phyloP scores from a whole-genome alignment of 306 rosid species.

The Vigna reflexopilosa region DNA sequence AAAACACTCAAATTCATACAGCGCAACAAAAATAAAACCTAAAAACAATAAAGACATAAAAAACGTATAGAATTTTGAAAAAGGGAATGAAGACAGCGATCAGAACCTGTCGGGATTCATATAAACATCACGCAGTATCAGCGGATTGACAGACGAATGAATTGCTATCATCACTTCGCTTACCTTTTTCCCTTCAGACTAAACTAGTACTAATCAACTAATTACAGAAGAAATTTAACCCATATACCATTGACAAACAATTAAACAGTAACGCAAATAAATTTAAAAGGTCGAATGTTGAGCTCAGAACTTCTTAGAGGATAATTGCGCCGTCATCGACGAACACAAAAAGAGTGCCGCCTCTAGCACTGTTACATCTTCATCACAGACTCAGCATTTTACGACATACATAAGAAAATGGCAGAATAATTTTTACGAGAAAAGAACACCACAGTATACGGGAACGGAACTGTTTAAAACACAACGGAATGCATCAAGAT shows the following conservation, averaged over 20 bases:
- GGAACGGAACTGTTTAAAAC: background rate
- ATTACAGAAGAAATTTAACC: background rate
- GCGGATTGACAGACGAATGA: slow-evolving; percentile 87
- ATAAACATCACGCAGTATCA: slow-evolving; percentile 69
- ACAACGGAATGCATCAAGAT: background rate
- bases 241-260: background rate
- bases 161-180: slow-evolving; percentile 74
- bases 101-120: slow-evolving; percentile 99
- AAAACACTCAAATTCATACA: background rate
- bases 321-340: slow-evolving; percentile 75
- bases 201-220: background rate
- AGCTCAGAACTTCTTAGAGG: slow-evolving; percentile 99
- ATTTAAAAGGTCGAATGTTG: background rate
- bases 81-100: slow-evolving; percentile 55
- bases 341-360: slow-evolving; percentile 37
- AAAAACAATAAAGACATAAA: background rate
- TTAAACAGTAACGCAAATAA: no score
- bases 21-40: no score
- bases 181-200: slow-evolving; percentile 44
- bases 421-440: background rate
- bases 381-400: slow-evolving; percentile 59
- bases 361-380: slow-evolving; percentile 65
- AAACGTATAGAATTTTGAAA: background rate
- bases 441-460: background rate
- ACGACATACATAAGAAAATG: background rate